Conservation (phyloP, 2,329 filamentous ascomycete species). For the Venturia oleaginea region DNA sequence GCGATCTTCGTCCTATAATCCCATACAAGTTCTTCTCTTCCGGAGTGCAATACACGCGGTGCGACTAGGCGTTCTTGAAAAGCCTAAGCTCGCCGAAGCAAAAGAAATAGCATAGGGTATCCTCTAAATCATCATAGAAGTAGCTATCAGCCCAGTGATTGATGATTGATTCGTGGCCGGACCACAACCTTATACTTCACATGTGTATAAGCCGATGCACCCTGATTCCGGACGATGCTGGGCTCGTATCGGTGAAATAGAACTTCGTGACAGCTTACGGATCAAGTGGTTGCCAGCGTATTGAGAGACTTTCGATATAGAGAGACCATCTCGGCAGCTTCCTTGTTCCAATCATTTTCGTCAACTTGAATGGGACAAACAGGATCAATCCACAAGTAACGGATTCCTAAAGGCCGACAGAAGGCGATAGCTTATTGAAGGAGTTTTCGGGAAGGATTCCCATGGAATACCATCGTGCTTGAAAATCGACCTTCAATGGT, state of each 20-base stretch:
- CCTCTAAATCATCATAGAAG: neutral
- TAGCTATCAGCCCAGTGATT: neutral
- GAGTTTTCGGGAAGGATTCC: neutral
- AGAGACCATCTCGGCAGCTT: no score
- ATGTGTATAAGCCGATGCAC: no score
- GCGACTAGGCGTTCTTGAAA: slow-evolving; percentile 10
- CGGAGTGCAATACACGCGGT: slow-evolving; percentile 7
- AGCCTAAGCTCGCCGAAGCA: slow-evolving; percentile 10
- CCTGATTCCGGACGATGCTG: no score
- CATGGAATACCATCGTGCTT: neutral
- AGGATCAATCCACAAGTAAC: neutral
- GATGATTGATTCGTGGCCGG: no score
- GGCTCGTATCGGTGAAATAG: no score
- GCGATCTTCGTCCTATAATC: neutral
- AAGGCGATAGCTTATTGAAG: neutral
- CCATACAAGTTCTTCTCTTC: neutral
- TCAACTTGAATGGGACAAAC: neutral
- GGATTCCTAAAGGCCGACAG: neutral
- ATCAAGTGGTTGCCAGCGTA: no score
- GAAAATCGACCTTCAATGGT: neutral
- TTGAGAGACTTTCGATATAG: no score
- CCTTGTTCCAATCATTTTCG: no score
- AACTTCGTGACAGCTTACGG: no score
- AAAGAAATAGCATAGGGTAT: neutral
- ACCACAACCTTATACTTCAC: no score